Evolutionary conservation across 306 rosid species (phyloP).

Genomic region (Abrus pulchellus): DNA sequence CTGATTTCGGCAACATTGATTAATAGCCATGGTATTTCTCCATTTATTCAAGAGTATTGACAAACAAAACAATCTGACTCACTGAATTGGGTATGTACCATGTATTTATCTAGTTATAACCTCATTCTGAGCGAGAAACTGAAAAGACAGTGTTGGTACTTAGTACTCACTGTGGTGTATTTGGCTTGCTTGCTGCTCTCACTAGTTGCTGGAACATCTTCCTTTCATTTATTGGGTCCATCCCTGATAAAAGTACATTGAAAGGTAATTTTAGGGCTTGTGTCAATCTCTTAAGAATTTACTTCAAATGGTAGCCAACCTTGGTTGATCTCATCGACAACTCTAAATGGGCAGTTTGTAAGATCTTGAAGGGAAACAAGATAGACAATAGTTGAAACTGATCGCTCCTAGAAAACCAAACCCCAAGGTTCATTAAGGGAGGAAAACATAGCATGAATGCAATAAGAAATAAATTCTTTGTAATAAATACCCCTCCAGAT

Average conservation of each 20-base stretch:
- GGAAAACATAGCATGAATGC: conserved; percentile 24
- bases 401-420: conserved; percentile 74
- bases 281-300: conserved; percentile 40
- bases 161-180: conserved; percentile 88
- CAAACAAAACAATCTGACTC: not conserved
- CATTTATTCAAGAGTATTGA: conserved; percentile 8
- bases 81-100: not conserved
- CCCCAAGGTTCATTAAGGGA: conserved; percentile 30
- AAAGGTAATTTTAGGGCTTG: conserved; percentile 21
- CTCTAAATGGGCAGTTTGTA: conserved; percentile 96
- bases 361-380: conserved; percentile 98
- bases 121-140: conserved; percentile 26
- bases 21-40: not conserved
- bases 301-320: conserved; percentile 60
- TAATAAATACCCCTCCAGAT: conserved; percentile 94
- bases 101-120: conserved; percentile 17
- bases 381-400: conserved; percentile 95
- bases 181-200: conserved; percentile 95
- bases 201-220: conserved; percentile 99
- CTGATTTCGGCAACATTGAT: too few relatives aligned
- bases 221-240: conserved; percentile 98
- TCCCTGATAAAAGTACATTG: conserved; percentile 63
- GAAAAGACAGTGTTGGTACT: conserved; percentile 35
- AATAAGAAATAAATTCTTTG: conserved; percentile 36
- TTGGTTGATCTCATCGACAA: conserved; percentile 98